Evolutionary conservation across 257 asterid species (phyloP).

Genomic region (Ophiorrhiza pumila): DNA sequence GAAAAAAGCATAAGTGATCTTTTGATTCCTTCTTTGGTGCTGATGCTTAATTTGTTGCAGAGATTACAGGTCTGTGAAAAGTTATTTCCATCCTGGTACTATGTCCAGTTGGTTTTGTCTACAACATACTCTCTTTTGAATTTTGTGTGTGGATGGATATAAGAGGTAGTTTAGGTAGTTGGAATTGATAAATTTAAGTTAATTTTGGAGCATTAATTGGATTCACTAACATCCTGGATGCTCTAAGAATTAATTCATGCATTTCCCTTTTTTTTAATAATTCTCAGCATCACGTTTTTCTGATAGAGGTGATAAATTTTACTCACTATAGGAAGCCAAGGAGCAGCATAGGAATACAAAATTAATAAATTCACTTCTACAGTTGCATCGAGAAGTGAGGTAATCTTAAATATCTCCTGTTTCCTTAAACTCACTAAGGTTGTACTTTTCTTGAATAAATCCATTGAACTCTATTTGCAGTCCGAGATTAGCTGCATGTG

Average conservation of each 20-base stretch:
- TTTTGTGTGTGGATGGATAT: not conserved
- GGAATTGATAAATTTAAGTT: conserved; percentile 3
- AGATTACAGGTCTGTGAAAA: conserved; percentile 56
- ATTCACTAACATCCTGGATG: not conserved
- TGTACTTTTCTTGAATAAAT: conserved; percentile 6
- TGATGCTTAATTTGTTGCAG: conserved; percentile 80
- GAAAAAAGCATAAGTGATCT: conserved; percentile 84
- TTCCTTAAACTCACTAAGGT: conserved; percentile 10
- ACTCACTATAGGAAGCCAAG: conserved; percentile 58
- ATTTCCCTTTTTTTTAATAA: not conserved
- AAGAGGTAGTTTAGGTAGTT: not conserved
- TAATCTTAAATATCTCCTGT: conserved; percentile 24
- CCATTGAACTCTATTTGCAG: conserved; percentile 47
- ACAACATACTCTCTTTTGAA: not conserved
- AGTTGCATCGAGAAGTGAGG: conserved; percentile 89
- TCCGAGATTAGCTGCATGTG: conserved; percentile 87
- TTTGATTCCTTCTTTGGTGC: conserved; percentile 73
- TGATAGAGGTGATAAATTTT: not conserved
- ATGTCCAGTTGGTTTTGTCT: conserved; percentile 4
- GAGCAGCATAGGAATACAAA: conserved; percentile 96
- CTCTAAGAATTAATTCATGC: not conserved
- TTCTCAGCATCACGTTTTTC: not conserved
- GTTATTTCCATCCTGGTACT: not conserved
- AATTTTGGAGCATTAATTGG: not conserved
- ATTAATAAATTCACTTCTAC: conserved; percentile 73